Percentiles rank a stretch among this genome's conserved stretches.
Conservation (phyloP, 352 stramenopile species). For the Globisporangium radiosum region DNA sequence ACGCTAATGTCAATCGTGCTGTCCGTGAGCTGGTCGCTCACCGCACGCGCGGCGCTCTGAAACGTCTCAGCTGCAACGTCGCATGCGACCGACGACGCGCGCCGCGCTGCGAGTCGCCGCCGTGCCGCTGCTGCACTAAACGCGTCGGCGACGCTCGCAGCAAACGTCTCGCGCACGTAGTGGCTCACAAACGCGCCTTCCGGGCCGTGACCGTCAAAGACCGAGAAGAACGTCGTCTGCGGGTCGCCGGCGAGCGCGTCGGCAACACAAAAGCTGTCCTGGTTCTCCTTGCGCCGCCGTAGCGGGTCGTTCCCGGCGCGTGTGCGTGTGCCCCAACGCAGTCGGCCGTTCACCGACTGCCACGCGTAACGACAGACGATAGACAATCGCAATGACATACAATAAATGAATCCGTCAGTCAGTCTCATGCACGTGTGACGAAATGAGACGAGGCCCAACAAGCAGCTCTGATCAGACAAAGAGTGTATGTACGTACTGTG, state of each 20-base stretch:
- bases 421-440: too few relatives aligned
- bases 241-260: slow-evolving; percentile 41
- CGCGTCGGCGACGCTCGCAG: slow-evolving; percentile 35
- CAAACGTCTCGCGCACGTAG: slow-evolving; percentile 63
- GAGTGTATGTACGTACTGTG: background rate
- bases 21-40: slow-evolving; percentile 35
- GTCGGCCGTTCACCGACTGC: slow-evolving; percentile 28
- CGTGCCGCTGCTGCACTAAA: slow-evolving; percentile 15
- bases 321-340: slow-evolving; percentile 49
- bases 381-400: too few relatives aligned
- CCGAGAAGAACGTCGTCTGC: slow-evolving; percentile 52
- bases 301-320: slow-evolving; percentile 68
- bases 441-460: too few relatives aligned
- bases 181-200: slow-evolving; percentile 74
- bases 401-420: too few relatives aligned
- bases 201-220: slow-evolving; percentile 73
- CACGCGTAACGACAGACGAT: too few relatives aligned
- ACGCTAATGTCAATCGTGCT: slow-evolving; percentile 67
- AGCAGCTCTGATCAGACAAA: too few relatives aligned
- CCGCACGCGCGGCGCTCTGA: slow-evolving; percentile 26
- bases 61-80: slow-evolving; percentile 52
- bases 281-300: slow-evolving; percentile 79
- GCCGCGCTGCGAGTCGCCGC: background rate
- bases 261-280: slow-evolving; percentile 65
- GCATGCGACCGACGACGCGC: slow-evolving; percentile 18